Evolutionary conservation across 768 basidiomycete species (phyloP).

Genomic region (Gyrodon lividus): DNA sequence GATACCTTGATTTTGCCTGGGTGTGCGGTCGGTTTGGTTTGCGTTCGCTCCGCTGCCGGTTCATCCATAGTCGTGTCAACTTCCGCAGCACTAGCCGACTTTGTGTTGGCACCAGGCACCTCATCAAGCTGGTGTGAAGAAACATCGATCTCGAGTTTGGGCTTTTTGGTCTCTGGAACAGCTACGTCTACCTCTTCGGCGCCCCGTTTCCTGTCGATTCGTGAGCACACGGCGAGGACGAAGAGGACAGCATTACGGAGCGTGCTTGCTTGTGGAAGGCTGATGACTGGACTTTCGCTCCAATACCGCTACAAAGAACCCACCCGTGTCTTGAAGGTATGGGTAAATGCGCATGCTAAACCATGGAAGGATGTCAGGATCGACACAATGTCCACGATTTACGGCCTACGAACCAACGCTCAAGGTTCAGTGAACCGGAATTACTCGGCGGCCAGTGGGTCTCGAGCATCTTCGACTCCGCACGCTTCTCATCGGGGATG

Average conservation of each 20-base stretch:
- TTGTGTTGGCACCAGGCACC: constrained; percentile 2
- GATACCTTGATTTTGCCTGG: constrained; percentile 15
- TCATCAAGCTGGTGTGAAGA: constrained; percentile 5
- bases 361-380: background rate
- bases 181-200: constrained; percentile 42
- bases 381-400: background rate
- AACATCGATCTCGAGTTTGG: constrained; percentile 36
- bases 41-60: background rate
- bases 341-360: constrained; percentile 86
- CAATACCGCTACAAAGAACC: constrained; percentile 95
- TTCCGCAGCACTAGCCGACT: constrained; percentile 2
- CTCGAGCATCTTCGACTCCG: constrained; percentile 60
- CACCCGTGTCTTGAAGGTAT: constrained; percentile 94
- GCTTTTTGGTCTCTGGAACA: constrained; percentile 51
- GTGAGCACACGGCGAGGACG: constrained; percentile 1
- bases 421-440: constrained; percentile 55
- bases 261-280: constrained; percentile 1
- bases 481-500: constrained; percentile 44
- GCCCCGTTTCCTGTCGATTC: constrained; percentile 41
- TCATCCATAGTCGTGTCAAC: background rate
- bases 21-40: background rate
- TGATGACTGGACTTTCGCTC: constrained; percentile 42
- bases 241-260: constrained; percentile 11
- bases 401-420: constrained; percentile 59
- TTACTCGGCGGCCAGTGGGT: constrained; percentile 84